A percentile compares a stretch with the other conserved stretches of the same genome.
Evolutionary conservation across 257 asterid genomes (phyloP).

Genomic region (Capsicum pubescens): DNA sequence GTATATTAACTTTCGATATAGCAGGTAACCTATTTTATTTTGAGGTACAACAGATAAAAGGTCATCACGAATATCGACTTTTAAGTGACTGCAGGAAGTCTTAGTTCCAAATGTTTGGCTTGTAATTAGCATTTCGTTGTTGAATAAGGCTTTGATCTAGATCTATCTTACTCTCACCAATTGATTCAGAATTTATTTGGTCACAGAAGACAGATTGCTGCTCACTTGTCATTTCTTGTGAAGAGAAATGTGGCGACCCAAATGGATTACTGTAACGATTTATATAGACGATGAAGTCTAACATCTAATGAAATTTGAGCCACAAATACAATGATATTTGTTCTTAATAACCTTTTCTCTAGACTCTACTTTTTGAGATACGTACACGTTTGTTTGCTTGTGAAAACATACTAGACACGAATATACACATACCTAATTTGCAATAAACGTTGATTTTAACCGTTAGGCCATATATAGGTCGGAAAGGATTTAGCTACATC

Average conservation of each 20-base stretch:
- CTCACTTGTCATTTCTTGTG: background rate
- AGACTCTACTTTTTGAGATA: too few species aligned
- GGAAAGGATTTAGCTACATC: background rate
- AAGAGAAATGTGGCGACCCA: background rate
- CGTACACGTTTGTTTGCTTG: background rate
- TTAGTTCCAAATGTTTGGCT: conserved; percentile 12
- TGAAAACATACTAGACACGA: background rate
- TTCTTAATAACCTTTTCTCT: background rate
- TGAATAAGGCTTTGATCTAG: background rate
- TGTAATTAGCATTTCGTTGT: conserved; percentile 12
- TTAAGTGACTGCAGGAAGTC: background rate
- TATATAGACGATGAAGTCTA: background rate
- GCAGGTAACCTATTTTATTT: too few species aligned
- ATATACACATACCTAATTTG: background rate
- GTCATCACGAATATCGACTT: background rate
- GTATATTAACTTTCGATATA: too few species aligned
- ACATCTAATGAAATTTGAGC: background rate
- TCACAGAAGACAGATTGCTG: conserved; percentile 8
- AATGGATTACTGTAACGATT: background rate
- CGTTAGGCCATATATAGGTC: too few species aligned
- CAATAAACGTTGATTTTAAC: background rate
- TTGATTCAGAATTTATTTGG: background rate
- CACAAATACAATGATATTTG: background rate
- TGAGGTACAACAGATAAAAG: too few species aligned
- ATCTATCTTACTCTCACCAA: background rate